These are phyloP conservation scores for Euclidium syriacum DNA, from an alignment of 345 rosid species.

Conservation along the genomic window DNA sequence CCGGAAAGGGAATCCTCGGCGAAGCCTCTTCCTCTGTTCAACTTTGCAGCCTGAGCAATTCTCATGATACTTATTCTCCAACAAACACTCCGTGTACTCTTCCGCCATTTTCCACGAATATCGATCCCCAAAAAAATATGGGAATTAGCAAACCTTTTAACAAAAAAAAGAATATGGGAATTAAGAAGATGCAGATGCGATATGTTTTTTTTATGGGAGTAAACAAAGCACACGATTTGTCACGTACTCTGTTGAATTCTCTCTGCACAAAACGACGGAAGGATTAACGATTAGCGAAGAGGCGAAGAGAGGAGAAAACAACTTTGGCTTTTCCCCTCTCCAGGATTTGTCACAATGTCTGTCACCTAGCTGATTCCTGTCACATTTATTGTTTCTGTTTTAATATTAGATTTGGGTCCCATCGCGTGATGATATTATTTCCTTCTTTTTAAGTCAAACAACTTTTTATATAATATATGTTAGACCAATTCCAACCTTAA, in stretches of 20 bases:
- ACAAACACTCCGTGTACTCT: slow-evolving; percentile 38
- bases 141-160: no score
- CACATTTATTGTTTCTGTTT: background rate
- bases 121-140: no score
- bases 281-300: background rate
- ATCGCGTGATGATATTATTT: no score
- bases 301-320: background rate
- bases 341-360: background rate
- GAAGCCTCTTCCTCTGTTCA: slow-evolving; percentile 49
- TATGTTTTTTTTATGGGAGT: background rate
- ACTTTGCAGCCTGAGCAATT: slow-evolving; percentile 82
- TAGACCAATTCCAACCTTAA: no score
- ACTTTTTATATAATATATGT: no score
- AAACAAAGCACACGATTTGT: background rate
- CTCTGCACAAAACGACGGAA: background rate
- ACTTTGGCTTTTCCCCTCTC: background rate
- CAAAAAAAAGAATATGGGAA: no score
- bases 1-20: slow-evolving; percentile 52
- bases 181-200: no score
- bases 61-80: slow-evolving; percentile 56
- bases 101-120: slow-evolving; percentile 28
- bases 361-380: background rate
- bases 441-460: no score
- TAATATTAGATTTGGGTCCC: no score
- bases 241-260: background rate